Evolutionary conservation across 306 rosid species (phyloP).

Genomic region (Cicer arietinum): DNA sequence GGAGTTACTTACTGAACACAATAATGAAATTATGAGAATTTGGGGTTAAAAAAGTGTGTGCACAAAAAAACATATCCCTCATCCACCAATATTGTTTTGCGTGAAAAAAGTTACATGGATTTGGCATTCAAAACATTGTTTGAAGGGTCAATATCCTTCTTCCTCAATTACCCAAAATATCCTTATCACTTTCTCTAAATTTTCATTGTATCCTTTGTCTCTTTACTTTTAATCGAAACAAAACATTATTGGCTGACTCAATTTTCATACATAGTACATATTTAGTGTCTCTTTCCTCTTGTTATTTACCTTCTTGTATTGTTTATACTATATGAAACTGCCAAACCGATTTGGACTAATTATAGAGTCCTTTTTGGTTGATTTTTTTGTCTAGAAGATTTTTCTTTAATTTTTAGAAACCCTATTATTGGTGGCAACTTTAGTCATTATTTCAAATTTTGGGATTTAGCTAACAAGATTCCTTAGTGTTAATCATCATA

Average conservation of each 20-base stretch:
- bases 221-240: constrained; percentile 41
- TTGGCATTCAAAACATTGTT: constrained; percentile 65
- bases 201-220: constrained; percentile 41
- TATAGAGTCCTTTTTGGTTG: background rate
- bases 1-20: constrained; percentile 46
- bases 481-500: constrained; percentile 35
- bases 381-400: background rate
- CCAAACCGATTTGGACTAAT: constrained; percentile 39
- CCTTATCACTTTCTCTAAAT: constrained; percentile 40
- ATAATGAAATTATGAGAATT: constrained; percentile 52
- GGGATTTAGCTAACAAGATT: constrained; percentile 27
- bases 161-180: constrained; percentile 48
- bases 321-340: constrained; percentile 8
- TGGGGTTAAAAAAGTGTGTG: constrained; percentile 35
- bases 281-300: constrained; percentile 43
- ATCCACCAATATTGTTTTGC: constrained; percentile 58
- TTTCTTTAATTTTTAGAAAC: constrained; percentile 26
- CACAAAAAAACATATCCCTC: constrained; percentile 31
- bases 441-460: constrained; percentile 33
- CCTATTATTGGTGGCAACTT: background rate
- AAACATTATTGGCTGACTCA: constrained; percentile 26
- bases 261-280: background rate
- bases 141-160: constrained; percentile 50
- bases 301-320: constrained; percentile 41
- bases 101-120: constrained; percentile 66